These are phyloP conservation scores for Tolypocladium endophyticum DNA, from an alignment of 2,329 filamentous ascomycete genomes.

Conservation along the genomic window DNA sequence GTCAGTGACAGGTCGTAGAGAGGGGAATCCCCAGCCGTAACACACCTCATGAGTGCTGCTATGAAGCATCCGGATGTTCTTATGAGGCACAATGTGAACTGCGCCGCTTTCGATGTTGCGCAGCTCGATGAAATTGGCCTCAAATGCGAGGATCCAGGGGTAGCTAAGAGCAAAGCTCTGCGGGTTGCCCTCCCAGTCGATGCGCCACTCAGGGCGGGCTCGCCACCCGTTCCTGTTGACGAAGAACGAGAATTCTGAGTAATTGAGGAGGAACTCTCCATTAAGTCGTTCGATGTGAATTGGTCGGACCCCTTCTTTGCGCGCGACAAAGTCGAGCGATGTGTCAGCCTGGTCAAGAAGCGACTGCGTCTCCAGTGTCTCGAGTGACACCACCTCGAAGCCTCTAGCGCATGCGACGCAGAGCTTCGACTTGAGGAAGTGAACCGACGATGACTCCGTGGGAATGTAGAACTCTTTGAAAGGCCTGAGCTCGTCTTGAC, in stretches of 20 bases:
- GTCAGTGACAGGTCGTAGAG: neutral
- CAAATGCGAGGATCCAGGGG: constrained; percentile 94
- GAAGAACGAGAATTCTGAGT: constrained; percentile 98
- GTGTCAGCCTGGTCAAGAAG: constrained; percentile 96
- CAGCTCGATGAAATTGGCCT: constrained; percentile 95
- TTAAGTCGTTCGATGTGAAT: constrained; percentile 97
- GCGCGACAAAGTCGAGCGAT: constrained; percentile 90
- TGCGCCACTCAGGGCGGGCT: constrained; percentile 89
- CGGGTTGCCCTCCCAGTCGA: constrained; percentile 93
- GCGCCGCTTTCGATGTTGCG: constrained; percentile 89
- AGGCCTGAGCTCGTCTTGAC: constrained; percentile 89
- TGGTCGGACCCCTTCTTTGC: constrained; percentile 85
- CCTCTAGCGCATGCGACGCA: constrained; percentile 93
- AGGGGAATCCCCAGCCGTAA: neutral
- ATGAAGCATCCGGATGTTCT: constrained; percentile 95
- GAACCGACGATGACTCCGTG: constrained; percentile 93
- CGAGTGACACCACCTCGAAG: constrained; percentile 92
- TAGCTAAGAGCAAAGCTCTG: constrained; percentile 90
- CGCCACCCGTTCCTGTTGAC: constrained; percentile 98
- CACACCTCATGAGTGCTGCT: constrained; percentile 92
- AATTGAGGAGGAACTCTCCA: constrained; percentile 94
- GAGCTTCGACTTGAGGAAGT: constrained; percentile 92
- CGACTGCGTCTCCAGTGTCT: constrained; percentile 96
- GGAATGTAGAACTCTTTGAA: constrained; percentile 99
- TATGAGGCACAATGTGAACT: constrained; percentile 91